These are phyloP conservation scores for Annona squamosa DNA, from an alignment of 164 flowering plant genomes.

Conservation along the genomic window DNA sequence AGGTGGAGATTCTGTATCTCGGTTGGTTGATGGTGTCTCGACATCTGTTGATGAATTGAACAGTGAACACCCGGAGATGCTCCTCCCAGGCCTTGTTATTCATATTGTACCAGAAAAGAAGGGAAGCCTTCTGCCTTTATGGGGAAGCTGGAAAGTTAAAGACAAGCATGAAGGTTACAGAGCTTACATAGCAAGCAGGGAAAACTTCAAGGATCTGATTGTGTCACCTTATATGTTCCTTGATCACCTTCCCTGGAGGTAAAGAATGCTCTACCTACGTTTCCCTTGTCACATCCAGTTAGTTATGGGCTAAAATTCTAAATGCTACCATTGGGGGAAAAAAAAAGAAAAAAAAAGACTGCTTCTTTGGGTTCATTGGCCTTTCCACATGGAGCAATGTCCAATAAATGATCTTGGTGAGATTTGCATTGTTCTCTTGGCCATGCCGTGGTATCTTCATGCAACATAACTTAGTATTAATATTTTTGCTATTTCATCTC, in stretches of 20 bases:
- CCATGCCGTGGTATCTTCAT: not conserved
- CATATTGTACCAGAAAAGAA: slow-evolving; percentile 47
- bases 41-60: slow-evolving; percentile 23
- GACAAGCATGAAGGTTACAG: slow-evolving; percentile 24
- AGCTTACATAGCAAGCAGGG: slow-evolving; percentile 58
- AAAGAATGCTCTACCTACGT: not conserved
- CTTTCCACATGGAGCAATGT: not conserved
- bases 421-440: not conserved
- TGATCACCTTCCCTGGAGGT: slow-evolving; percentile 95
- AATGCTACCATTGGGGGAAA: not conserved
- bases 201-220: slow-evolving; percentile 54
- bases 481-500: not conserved
- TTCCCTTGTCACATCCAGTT: not conserved
- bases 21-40: slow-evolving; percentile 40
- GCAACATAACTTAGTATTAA: not conserved
- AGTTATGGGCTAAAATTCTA: not conserved
- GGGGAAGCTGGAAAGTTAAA: slow-evolving; percentile 36
- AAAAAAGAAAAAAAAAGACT: too few relatives aligned
- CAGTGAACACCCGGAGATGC: slow-evolving; percentile 46
- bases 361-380: not conserved
- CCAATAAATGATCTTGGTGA: not conserved
- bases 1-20: slow-evolving; percentile 37
- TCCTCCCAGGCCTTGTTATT: slow-evolving; percentile 64
- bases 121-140: slow-evolving; percentile 20
- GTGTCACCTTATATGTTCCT: slow-evolving; percentile 80